Evolutionary conservation across 2,329 filamentous ascomycete genomes (phyloP), one percentile per base, ranked within the genome.

Genomic region (Fusarium sp.): DNA sequence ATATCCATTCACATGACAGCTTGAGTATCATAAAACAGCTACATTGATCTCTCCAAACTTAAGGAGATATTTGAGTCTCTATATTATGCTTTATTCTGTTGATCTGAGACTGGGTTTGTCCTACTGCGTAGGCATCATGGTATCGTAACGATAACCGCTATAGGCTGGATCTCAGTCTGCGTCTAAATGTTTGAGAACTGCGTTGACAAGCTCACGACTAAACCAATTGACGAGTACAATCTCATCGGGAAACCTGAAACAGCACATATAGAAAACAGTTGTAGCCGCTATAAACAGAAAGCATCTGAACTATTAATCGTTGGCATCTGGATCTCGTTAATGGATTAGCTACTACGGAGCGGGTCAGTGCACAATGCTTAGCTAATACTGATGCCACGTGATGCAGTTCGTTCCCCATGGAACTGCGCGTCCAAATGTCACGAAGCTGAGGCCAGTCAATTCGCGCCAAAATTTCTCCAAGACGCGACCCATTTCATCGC

Each of bases 401-500:
- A 73, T 23, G 6, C 11, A 35, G 13, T 15, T 19, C 21, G 9
- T 10, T 21, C 10, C 49, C 65, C 40, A 38, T 69, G 46, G 72
- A 44, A 50, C 37, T 63, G 64, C 71, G 71, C 69, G 69, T 75
- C 56, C 38, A 65, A 61, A 70, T 75, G 50, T 72, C 63, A 72
- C 59, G 56, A 69, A 72, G 71, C n/a, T 57, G 64, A 69, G 60
- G 67, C 68, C 74, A 71, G 76, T 80, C 66, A 65, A 42, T 69
- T 69, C 81, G 81, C 82, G 80, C 82, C 81, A 81, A 82, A 82
- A 81, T 81, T 82, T 81, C 80, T 79, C 79, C 77, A 79, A 78
- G 67, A 81, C 80, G 79, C 79, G 76, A 76, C 74, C 70, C 72
- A 78, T 78, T 60, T 74, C 71, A 71, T 69, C 58, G 67, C 38